Evolutionary conservation across 306 rosid genomes (phyloP), one percentile per base, ranked within the genome.

Genomic region (Psophocarpus tetragonolobus): DNA sequence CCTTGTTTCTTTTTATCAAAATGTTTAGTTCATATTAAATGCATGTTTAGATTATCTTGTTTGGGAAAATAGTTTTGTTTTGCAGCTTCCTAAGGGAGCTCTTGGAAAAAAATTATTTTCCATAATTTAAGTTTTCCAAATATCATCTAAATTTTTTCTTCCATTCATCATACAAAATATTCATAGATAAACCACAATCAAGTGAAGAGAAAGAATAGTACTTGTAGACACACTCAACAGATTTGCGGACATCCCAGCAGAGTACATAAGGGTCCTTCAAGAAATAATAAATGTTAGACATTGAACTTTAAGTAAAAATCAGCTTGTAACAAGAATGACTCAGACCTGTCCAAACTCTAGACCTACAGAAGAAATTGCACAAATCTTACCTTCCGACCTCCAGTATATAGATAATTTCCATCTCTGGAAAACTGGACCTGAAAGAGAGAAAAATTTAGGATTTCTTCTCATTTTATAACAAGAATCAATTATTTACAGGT

Each of bases 201-300:
- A 41, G 24, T 26, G 12, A 76, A 75, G 73, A 10, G 13, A 81
- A 79, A 50, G 58, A 64, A 71, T 72, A 68, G 32, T 60, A 92
- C 99, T 95, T 95, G 92, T 87, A 95, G 64, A 95, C 97, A 82
- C 92, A 88, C 68, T 95, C 97, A 39, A 88, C 94, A n/a, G 92
- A 74, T 79, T 95, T 95, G 82, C 99, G 97, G 56, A 91, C 84
- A 86, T 95, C 99, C 99, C 97, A 95, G 88, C 99, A 92, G 57
- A 95, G 83, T 83, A 95, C 89, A 53, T 92, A 92, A n/a, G 97
- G 97, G 79, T 95, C 99, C 99, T 95, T 72, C 87, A 85, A 75
- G 80, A 30, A 85, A 81, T 69, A 76, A 20, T 57, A 30, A 78
- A 77, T 60, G 75, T 53, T 57, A 35, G 74, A 70, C 30, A 83